Conservation (phyloP, 2,329 filamentous ascomycete genomes). For the Anisogramma anomala region DNA sequence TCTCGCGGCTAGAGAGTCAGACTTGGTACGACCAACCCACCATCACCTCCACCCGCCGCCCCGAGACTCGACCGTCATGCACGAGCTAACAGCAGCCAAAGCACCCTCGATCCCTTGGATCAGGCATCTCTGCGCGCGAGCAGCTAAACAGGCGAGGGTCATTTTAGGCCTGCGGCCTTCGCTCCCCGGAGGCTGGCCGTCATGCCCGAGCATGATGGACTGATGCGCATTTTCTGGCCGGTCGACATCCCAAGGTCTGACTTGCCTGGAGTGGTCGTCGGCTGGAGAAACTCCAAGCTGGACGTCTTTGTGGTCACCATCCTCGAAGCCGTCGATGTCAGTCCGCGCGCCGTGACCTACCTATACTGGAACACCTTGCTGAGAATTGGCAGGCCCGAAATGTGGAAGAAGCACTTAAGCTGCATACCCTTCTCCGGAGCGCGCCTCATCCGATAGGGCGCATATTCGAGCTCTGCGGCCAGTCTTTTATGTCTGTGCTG, state of each 20-base stretch:
- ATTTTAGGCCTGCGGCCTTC: slow-evolving; percentile 48
- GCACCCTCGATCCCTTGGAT: slow-evolving; percentile 70
- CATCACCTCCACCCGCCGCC: slow-evolving; percentile 6
- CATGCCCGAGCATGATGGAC: slow-evolving; percentile 67
- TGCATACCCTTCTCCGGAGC: slow-evolving; percentile 72
- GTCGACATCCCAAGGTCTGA: slow-evolving; percentile 65
- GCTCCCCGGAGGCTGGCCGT: slow-evolving; percentile 26
- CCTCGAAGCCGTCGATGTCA: slow-evolving; percentile 79
- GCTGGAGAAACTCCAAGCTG: slow-evolving; percentile 85
- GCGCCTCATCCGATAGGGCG: slow-evolving; percentile 68
- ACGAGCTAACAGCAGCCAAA: slow-evolving; percentile 27
- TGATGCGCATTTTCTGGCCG: slow-evolving; percentile 99
- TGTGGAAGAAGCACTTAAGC: slow-evolving; percentile 78
- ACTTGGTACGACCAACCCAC: slow-evolving; percentile 50
- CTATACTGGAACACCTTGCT: slow-evolving; percentile 17
- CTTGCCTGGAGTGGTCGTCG: slow-evolving; percentile 75
- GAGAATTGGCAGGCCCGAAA: slow-evolving; percentile 47
- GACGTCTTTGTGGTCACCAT: slow-evolving; percentile 87
- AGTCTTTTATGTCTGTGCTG: slow-evolving; percentile 71
- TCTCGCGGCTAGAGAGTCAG: slow-evolving; percentile 68
- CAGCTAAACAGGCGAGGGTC: slow-evolving; percentile 89
- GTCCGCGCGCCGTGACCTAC: slow-evolving; percentile 20
- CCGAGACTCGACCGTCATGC: slow-evolving; percentile 4
- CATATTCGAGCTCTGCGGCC: slow-evolving; percentile 76
- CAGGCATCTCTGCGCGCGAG: slow-evolving; percentile 87